Evolutionary conservation across 805 yeast species (phyloP).

Genomic region (Clavispora carvajalis): DNA sequence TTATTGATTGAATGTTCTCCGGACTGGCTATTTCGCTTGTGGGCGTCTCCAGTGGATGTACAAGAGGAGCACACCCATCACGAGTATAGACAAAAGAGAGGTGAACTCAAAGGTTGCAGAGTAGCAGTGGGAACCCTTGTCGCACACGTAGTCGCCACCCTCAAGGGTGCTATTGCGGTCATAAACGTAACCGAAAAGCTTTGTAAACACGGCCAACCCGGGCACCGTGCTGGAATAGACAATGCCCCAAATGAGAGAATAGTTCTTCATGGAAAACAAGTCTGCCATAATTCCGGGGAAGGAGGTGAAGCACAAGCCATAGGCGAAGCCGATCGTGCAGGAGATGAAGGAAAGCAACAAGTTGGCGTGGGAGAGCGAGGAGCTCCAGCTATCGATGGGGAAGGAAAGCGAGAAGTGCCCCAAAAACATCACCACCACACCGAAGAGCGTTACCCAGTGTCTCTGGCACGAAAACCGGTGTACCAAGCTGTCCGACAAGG

Average conservation of each 20-base stretch:
- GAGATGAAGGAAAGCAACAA: constrained; percentile 20
- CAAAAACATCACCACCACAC: constrained; percentile 23
- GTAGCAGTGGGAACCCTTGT: constrained; percentile 27
- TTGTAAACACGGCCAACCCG: constrained; percentile 28
- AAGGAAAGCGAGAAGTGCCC: constrained; percentile 22
- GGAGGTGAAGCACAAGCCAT: constrained; percentile 30
- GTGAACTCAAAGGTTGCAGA: constrained; percentile 23
- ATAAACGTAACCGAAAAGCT: constrained; percentile 26
- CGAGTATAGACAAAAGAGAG: constrained; percentile 17
- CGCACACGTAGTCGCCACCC: constrained; percentile 13
- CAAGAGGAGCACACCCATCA: constrained; percentile 14
- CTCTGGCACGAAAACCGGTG: constrained; percentile 21
- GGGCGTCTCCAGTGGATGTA: constrained; percentile 3
- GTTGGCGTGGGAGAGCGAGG: constrained; percentile 13
- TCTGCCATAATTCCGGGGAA: constrained; percentile 32
- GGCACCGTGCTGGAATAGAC: constrained; percentile 29
- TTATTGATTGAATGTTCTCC: too few relatives aligned
- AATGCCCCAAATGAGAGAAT: constrained; percentile 31
- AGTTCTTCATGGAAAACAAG: constrained; percentile 27
- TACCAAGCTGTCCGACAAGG: constrained; percentile 24
- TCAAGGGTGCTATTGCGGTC: constrained; percentile 22
- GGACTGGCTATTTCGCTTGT: too few relatives aligned
- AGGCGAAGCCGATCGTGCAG: constrained; percentile 27
- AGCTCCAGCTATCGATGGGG: constrained; percentile 9
- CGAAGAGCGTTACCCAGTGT: constrained; percentile 29